These are phyloP conservation scores for Stylosanthes scabra DNA, from an alignment of 331 rosid genomes.

Conservation along the genomic window DNA sequence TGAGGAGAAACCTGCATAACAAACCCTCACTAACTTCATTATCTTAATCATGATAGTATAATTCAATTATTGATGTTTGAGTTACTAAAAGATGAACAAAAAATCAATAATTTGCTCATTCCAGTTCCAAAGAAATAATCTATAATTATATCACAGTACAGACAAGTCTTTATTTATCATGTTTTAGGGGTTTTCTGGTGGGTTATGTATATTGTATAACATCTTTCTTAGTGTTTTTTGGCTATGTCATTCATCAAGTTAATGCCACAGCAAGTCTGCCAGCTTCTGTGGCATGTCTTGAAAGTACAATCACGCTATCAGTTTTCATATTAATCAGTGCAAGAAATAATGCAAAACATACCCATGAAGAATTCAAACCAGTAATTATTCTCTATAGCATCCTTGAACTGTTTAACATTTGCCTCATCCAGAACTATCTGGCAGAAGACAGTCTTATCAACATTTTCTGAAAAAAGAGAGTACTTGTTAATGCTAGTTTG, in stretches of 20 bases:
- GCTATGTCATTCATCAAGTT: constrained; percentile 12
- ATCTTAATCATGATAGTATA: constrained; percentile 15
- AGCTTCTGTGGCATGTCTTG: constrained; percentile 26
- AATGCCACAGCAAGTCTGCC: not conserved
- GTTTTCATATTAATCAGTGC: constrained; percentile 3
- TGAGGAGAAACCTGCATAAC: constrained; percentile 9
- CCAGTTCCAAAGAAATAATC: constrained; percentile 4
- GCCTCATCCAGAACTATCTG: constrained; percentile 62
- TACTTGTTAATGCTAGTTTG: constrained; percentile 11
- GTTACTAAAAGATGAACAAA: constrained; percentile 17
- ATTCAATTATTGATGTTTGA: constrained; percentile 19
- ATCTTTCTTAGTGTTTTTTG: not conserved
- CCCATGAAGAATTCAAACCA: constrained; percentile 99
- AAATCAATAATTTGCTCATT: constrained; percentile 26
- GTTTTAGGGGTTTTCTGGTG: constrained; percentile 3
- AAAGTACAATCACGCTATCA: not conserved
- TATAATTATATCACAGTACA: constrained; percentile 6
- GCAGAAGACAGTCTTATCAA: constrained; percentile 77
- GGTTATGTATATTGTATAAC: not conserved
- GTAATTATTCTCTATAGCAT: constrained; percentile 92
- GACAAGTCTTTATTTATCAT: not conserved
- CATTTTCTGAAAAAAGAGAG: constrained; percentile 67
- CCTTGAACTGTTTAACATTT: constrained; percentile 85
- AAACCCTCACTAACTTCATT: constrained; percentile 33
- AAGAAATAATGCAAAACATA: constrained; percentile 53